Evolutionary conservation across 2,329 filamentous ascomycete species (phyloP).

Genomic region (Tolypocladium ophioglossoides): DNA sequence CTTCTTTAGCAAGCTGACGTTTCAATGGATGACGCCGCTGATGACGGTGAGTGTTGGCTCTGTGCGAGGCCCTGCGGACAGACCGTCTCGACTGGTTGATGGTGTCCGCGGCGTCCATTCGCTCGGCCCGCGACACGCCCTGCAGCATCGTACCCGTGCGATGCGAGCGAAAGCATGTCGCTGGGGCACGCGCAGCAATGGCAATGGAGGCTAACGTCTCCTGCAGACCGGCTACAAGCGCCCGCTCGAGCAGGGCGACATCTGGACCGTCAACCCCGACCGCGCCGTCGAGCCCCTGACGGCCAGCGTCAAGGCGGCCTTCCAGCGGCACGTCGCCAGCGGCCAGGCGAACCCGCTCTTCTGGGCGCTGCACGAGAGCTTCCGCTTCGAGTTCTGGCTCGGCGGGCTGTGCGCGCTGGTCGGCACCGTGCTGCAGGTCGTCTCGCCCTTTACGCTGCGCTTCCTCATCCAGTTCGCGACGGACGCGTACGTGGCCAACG

Average conservation of each 20-base stretch:
- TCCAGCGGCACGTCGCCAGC: slow-evolving; percentile 54
- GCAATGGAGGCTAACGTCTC: background rate
- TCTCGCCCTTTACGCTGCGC: slow-evolving; percentile 75
- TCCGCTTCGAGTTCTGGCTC: slow-evolving; percentile 73
- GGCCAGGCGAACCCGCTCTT: slow-evolving; percentile 66
- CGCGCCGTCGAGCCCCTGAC: slow-evolving; percentile 63
- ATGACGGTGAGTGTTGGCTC: slow-evolving; percentile 53
- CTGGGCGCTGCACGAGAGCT: slow-evolving; percentile 78
- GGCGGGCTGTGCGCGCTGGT: slow-evolving; percentile 69
- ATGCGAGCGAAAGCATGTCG: too few species aligned
- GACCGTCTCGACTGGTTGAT: background rate
- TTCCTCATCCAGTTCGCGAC: slow-evolving; percentile 80
- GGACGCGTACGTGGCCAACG: slow-evolving; percentile 61
- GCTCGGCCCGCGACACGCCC: too few species aligned
- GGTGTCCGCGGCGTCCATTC: too few species aligned
- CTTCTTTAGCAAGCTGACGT: slow-evolving; percentile 67
- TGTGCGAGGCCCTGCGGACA: too few species aligned
- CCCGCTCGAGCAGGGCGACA: slow-evolving; percentile 70
- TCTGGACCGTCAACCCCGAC: slow-evolving; percentile 80
- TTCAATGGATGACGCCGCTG: slow-evolving; percentile 82
- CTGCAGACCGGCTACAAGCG: slow-evolving; percentile 71
- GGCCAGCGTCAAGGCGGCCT: slow-evolving; percentile 52
- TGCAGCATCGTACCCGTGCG: too few species aligned
- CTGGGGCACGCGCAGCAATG: too few species aligned
- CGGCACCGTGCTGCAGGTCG: slow-evolving; percentile 65